Evolutionary conservation across 176 grass and related monocot genomes (phyloP).

Genomic region (Bromus sterilis): DNA sequence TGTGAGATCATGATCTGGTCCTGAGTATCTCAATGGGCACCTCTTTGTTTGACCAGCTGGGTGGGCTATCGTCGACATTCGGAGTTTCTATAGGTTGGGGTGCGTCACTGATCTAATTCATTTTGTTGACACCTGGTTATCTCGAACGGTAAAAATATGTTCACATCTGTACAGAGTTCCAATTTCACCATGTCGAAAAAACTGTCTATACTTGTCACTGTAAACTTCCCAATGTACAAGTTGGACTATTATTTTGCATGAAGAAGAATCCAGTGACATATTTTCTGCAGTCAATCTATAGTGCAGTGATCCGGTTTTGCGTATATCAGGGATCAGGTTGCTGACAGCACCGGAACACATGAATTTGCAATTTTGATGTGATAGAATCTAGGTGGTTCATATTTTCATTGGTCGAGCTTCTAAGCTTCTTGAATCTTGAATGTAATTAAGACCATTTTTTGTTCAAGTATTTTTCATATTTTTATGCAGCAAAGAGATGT

Average conservation of each 20-base stretch:
- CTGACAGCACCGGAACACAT: background rate
- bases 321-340: background rate
- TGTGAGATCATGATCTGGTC: background rate
- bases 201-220: background rate
- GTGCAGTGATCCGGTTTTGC: too few species aligned
- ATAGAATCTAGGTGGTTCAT: too few species aligned
- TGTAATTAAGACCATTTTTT: too few species aligned
- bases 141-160: background rate
- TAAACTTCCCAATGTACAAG: background rate
- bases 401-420: too few species aligned
- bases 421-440: too few species aligned
- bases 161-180: background rate
- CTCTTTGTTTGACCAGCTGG: background rate
- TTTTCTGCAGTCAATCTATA: background rate
- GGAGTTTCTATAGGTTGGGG: background rate
- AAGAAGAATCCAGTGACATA: background rate
- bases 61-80: background rate
- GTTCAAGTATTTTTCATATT: too few species aligned
- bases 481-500: too few species aligned
- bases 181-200: background rate
- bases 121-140: background rate
- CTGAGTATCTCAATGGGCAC: too few species aligned
- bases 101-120: background rate
- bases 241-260: background rate
- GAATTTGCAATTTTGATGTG: too few species aligned